Conservation (phyloP, 2,329 filamentous ascomycete species). For the Fusarium pseudocircinatum region DNA sequence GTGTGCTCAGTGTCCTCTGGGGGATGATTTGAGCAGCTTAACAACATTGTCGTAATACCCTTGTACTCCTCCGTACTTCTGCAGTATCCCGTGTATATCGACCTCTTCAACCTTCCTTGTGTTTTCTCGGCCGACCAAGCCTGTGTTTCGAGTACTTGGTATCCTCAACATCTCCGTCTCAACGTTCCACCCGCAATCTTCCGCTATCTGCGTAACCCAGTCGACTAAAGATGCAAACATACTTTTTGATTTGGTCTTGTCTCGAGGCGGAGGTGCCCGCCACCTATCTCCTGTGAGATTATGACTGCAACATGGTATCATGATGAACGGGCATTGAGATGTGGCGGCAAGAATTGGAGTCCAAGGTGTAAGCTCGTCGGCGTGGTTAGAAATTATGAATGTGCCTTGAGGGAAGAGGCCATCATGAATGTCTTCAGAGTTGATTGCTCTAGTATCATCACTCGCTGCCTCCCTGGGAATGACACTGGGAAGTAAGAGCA, state of each 20-base stretch:
- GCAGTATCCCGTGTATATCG: conserved; percentile 57
- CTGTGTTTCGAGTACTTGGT: conserved; percentile 89
- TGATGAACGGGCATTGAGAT: conserved; percentile 83
- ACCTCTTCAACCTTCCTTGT: conserved; percentile 43
- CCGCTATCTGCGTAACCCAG: conserved; percentile 77
- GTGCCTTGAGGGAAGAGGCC: conserved; percentile 78
- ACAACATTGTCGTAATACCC: conserved; percentile 69
- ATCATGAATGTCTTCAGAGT: conserved; percentile 52
- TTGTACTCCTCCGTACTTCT: conserved; percentile 63
- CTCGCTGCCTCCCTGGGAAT: conserved; percentile 39
- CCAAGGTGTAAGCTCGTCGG: conserved; percentile 95
- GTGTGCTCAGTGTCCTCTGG: conserved; percentile 35
- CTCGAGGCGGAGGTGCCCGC: conserved; percentile 69
- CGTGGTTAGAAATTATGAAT: conserved; percentile 97
- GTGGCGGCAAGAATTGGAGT: conserved; percentile 86
- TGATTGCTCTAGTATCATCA: conserved; percentile 19
- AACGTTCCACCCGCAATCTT: conserved; percentile 76
- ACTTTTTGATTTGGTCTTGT: conserved; percentile 65
- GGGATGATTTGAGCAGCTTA: conserved; percentile 64
- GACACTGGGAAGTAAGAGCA: conserved; percentile 60
- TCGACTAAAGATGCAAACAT: conserved; percentile 85
- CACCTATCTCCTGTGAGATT: conserved; percentile 79
- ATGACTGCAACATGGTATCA: conserved; percentile 96
- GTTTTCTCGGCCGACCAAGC: conserved; percentile 73
- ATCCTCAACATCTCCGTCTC: conserved; percentile 91